Evolutionary conservation across 2,329 filamentous ascomycete species (phyloP), one percentile per base, ranked within the genome.

Genomic region (Penicillium sp.): DNA sequence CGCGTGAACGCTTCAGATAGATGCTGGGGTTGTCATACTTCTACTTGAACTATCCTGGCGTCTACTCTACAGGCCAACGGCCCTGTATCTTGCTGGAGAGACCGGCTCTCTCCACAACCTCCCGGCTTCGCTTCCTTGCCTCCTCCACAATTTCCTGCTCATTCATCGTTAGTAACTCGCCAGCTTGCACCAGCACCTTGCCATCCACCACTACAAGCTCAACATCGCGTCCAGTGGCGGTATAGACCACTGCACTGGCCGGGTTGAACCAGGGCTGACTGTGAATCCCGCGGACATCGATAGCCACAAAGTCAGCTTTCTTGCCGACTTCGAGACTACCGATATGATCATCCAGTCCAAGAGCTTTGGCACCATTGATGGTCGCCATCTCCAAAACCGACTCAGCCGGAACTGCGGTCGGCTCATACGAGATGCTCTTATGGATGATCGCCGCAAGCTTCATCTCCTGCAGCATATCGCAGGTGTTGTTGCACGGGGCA

Each of bases 391-490:
- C 75, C 24, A 81, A 63, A 2, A 76, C 78, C 0, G 68, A 66
- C 51, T 80, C 74, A 0, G 79, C 79, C 0, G 70, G 70, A 0
- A 81, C 65, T 0, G 70, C 56, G 0, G 66, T 69, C 2, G 79
- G 76, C 53, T 81, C 71, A 42, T 70, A 68, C 4, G 66, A 69
- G 2, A 60, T 53, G 16, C 76, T 76, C 55, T 77, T 77, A 53
- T 81, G 79, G 31, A 82, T 63, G 10, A 81, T 76, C 0, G 71
- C 74, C 0, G 79, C 77, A 0, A 81, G 67, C 45, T 78, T 77
- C 77, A 81, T 81, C 65, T 82, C 79, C 44, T 76, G 76, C 16
- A 81, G 61, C 64, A 81, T 73, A 54, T 81, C 78, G 61, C 78
- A 79, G 6, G 74, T 75, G 56, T 81, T 81, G 33, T 78, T 77